Conservation (phyloP, 2,329 filamentous ascomycete genomes). For the Cladosporium sp. region DNA sequence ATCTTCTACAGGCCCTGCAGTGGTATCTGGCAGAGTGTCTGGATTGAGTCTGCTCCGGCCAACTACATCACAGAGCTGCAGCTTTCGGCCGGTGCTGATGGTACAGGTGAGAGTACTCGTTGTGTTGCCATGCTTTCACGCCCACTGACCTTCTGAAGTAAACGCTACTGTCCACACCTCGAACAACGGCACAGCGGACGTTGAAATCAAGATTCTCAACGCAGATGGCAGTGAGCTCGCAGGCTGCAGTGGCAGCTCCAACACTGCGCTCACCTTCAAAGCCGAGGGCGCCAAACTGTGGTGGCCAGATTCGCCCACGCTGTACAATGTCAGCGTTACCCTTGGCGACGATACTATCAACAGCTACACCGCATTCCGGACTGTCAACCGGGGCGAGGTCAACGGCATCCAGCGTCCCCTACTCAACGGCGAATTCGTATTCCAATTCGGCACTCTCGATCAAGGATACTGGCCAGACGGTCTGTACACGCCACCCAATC, state of each 20-base stretch:
- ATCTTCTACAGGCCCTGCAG: constrained; percentile 71
- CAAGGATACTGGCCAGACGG: constrained; percentile 72
- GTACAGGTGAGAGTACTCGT: constrained; percentile 9
- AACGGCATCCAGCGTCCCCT: constrained; percentile 60
- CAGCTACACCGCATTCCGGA: constrained; percentile 69
- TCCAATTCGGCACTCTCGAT: constrained; percentile 66
- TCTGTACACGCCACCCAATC: constrained; percentile 61
- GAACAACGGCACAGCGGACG: constrained; percentile 31
- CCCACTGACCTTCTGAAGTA: constrained; percentile 15
- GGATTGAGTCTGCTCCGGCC: constrained; percentile 61
- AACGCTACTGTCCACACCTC: constrained; percentile 50
- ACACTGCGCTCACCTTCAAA: constrained; percentile 54
- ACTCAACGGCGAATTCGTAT: constrained; percentile 65
- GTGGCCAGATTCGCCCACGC: constrained; percentile 60
- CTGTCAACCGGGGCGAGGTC: constrained; percentile 56
- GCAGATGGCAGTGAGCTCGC: constrained; percentile 37
- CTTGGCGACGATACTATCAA: constrained; percentile 53
- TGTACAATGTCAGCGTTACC: constrained; percentile 63
- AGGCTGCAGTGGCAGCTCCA: constrained; percentile 46
- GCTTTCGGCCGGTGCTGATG: constrained; percentile 48
- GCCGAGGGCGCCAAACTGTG: constrained; percentile 58
- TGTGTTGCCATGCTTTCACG: background rate
- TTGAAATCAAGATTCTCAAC: constrained; percentile 36
- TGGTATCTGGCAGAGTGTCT: constrained; percentile 72
- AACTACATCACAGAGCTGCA: constrained; percentile 60